Evolutionary conservation across 164 flowering plant genomes (phyloP), one percentile per base, ranked within the genome.

Genomic region (Nelumbo lutea): DNA sequence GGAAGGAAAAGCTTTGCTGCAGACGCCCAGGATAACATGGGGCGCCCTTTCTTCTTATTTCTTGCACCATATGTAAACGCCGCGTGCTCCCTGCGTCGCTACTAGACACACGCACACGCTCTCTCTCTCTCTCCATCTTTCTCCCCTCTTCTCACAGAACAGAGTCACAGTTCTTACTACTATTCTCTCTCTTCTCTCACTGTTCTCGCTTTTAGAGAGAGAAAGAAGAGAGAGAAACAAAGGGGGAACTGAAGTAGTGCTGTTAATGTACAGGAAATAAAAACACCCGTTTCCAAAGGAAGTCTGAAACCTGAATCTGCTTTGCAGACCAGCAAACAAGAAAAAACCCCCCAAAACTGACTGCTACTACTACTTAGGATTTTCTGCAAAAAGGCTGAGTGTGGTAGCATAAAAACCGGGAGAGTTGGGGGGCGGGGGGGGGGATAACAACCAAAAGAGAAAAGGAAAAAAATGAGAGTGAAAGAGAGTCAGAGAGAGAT

Each of bases 401-500:
- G n/a, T 53, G 68, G 77, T 48, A 75, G 87, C 93, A 58, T 79
- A 80, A 88, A 86, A 77, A 81, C 77, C 93, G 93, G 93, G 93
- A 81, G 93, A 72, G 48, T 68, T 68, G 57, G 41, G 50, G 42
- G 42, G 57, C 10, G 40, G 66, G 72, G 60, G 71, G 65, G 52
- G 66, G 27, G 9, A 71, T 39, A 42, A 62, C 27, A 43, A 62
- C 15, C 15, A 6, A 42, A 15, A 64, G 42, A 15, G 65, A 47
- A 38, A 45, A 59, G 62, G 42, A 2, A 1, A 13, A 13, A 2
- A 13, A 40, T 38, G 45, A 72, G 62, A 56, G 15, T 27, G 57
- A 40, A 51, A 72, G 61, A 58, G 14, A 65, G 48, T 65, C 53
- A 65, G 66, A 65, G 60, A 59, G 65, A 63, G 13, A 27, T 51